phyloP scores from a whole-genome alignment of 164 flowering plant species.

The Dillenia turbinata region DNA sequence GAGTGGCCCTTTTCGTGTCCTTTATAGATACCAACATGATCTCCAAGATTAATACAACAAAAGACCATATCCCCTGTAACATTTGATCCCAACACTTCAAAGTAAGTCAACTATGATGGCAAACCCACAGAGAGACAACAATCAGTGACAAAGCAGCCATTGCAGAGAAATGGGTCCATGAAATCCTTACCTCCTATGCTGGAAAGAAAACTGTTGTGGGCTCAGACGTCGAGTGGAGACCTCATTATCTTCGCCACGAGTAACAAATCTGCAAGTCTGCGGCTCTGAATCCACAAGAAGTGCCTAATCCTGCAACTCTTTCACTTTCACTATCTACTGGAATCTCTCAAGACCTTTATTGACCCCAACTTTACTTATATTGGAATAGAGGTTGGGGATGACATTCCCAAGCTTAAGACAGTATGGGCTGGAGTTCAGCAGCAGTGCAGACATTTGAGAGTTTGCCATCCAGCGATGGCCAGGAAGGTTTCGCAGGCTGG shows the following conservation, averaged over 20 bases:
- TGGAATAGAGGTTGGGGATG: conserved; percentile 15
- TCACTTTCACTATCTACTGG: conserved; percentile 17
- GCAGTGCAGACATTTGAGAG: neutral
- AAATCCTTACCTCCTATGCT: neutral
- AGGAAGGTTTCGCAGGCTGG: conserved; percentile 12
- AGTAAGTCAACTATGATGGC: too few relatives aligned
- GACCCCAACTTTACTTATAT: conserved; percentile 17
- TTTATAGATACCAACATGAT: too few relatives aligned
- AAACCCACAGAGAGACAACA: too few relatives aligned
- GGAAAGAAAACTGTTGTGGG: conserved; percentile 6
- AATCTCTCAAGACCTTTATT: conserved; percentile 14
- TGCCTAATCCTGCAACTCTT: conserved; percentile 23
- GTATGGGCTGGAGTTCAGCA: conserved; percentile 14
- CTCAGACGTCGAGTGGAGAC: conserved; percentile 26
- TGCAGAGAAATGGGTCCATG: neutral
- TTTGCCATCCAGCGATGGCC: too few relatives aligned
- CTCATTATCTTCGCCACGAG: conserved; percentile 7
- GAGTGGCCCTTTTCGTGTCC: too few relatives aligned
- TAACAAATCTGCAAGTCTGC: conserved; percentile 31
- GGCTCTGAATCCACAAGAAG: conserved; percentile 15
- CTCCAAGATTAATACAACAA: too few relatives aligned
- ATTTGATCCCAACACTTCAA: too few relatives aligned
- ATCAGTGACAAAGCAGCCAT: neutral
- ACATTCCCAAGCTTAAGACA: conserved; percentile 18
- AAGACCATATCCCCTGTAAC: too few relatives aligned